A percentile compares a stretch with the other conserved stretches of the same genome.
Conservation (phyloP, 176 grass and related monocot genomes). For the Tillandsia fasciculata region DNA sequence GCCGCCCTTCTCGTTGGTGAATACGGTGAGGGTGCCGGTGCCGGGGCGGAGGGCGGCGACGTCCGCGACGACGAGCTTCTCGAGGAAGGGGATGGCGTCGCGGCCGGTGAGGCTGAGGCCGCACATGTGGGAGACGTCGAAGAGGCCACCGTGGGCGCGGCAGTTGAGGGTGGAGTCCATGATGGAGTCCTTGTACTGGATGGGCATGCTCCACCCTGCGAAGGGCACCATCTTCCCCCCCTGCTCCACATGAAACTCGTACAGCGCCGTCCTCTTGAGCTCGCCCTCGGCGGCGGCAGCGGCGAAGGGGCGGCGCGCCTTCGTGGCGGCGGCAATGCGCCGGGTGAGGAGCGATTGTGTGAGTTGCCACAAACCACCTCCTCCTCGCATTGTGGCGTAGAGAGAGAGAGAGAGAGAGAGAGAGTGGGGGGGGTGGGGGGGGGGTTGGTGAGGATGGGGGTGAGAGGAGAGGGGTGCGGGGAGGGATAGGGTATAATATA, state of each 20-base stretch:
- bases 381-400: constrained; percentile 30
- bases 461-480: constrained; percentile 12
- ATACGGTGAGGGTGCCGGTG: constrained; percentile 67
- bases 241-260: constrained; percentile 80
- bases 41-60: constrained; percentile 57
- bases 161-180: constrained; percentile 98
- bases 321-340: constrained; percentile 19
- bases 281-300: constrained; percentile 25
- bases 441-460: constrained; percentile 28
- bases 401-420: neutral
- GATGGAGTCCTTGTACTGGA: constrained; percentile 98
- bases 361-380: constrained; percentile 41
- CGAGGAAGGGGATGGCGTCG: constrained; percentile 60
- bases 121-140: constrained; percentile 98
- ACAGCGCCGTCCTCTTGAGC: constrained; percentile 90
- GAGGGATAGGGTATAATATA: constrained; percentile 4
- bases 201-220: constrained; percentile 96
- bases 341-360: constrained; percentile 32
- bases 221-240: constrained; percentile 98
- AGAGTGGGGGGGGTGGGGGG: too few relatives aligned
- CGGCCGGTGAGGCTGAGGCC: constrained; percentile 62
- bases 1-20: constrained; percentile 79
- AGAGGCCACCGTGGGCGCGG: constrained; percentile 68
- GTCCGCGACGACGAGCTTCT: constrained; percentile 84
- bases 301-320: constrained; percentile 35